Percentiles rank a stretch among this genome's conserved stretches.
phyloP scores from a whole-genome alignment of 2,329 filamentous ascomycete genomes.

The Colletotrichum sp. region DNA sequence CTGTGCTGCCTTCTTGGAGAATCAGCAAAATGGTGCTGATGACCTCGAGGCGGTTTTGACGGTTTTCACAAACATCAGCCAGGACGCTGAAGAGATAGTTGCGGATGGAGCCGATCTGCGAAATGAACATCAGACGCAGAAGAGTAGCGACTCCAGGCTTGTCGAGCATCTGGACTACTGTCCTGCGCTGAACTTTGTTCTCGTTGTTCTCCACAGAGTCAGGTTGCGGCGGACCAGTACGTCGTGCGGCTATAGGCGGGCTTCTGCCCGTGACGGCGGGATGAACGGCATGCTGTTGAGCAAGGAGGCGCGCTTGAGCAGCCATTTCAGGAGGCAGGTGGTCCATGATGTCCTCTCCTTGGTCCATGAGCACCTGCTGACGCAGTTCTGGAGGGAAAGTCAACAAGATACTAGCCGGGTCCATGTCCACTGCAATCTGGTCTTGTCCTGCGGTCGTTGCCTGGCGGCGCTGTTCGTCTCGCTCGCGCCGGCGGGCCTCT shows the following conservation, averaged over 20 bases:
- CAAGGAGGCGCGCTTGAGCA: slow-evolving; percentile 71
- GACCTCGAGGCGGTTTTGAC: slow-evolving; percentile 93
- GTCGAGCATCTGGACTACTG: slow-evolving; percentile 95
- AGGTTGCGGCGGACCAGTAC: slow-evolving; percentile 11
- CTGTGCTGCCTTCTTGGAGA: slow-evolving; percentile 91
- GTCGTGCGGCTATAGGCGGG: slow-evolving; percentile 28
- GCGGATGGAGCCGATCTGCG: slow-evolving; percentile 86
- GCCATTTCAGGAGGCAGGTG: slow-evolving; percentile 85
- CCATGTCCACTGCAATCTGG: slow-evolving; percentile 72
- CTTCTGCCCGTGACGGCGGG: slow-evolving; percentile 34
- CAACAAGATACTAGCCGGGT: slow-evolving; percentile 88
- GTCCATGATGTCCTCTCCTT: slow-evolving; percentile 86
- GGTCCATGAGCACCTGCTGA: slow-evolving; percentile 87
- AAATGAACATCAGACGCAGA: slow-evolving; percentile 97
- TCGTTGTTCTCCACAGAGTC: slow-evolving; percentile 47
- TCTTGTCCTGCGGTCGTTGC: slow-evolving; percentile 60
- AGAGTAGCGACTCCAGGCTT: slow-evolving; percentile 96
- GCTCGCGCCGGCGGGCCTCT: slow-evolving; percentile 86
- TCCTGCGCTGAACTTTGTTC: slow-evolving; percentile 75
- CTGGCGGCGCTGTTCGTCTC: slow-evolving; percentile 78
- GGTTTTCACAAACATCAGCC: slow-evolving; percentile 91
- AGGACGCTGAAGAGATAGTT: slow-evolving; percentile 86
- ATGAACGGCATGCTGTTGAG: slow-evolving; percentile 32
- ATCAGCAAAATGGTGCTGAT: slow-evolving; percentile 92
- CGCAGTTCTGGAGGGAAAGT: slow-evolving; percentile 86